phyloP scores from a whole-genome alignment of 164 flowering plant species.

The Tetracentron sinense region DNA sequence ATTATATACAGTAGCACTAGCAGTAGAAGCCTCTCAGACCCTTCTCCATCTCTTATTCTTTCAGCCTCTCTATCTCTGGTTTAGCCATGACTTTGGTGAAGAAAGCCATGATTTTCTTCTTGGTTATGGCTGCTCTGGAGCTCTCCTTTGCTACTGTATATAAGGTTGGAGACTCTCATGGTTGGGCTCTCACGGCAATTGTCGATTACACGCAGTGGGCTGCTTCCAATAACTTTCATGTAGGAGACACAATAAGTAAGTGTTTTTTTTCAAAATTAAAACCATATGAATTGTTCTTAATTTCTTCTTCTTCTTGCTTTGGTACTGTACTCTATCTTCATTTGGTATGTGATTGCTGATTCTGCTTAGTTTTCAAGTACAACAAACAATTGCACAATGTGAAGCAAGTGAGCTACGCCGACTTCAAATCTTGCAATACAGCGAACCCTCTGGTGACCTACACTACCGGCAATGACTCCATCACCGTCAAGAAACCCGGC shows the following conservation, averaged over 20 bases:
- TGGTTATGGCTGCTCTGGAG: conserved; percentile 2
- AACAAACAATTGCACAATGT: conserved; percentile 55
- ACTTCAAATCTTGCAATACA: conserved; percentile 54
- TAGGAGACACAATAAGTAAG: conserved; percentile 56
- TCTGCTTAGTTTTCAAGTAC: conserved; percentile 49
- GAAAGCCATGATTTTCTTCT: conserved; percentile 10
- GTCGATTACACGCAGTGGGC: conserved; percentile 57
- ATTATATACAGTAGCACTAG: too few species aligned
- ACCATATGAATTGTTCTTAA: background rate
- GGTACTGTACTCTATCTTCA: background rate
- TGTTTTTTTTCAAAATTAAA: background rate
- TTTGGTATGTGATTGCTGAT: background rate
- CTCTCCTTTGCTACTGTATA: conserved; percentile 26
- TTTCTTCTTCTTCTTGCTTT: background rate
- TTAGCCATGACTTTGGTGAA: conserved; percentile 11
- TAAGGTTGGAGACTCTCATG: conserved; percentile 58
- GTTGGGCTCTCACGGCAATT: conserved; percentile 57
- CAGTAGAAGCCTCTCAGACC: too few species aligned
- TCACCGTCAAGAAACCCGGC: conserved; percentile 35
- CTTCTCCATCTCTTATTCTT: too few species aligned
- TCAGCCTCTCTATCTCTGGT: too few species aligned
- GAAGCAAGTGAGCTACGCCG: conserved; percentile 44
- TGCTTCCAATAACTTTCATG: conserved; percentile 41
- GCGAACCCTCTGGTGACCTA: conserved; percentile 32
- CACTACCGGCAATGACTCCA: conserved; percentile 55